Evolutionary conservation across 768 basidiomycete species (phyloP).

Genomic region (Gloeopeniophorella convolvens): DNA sequence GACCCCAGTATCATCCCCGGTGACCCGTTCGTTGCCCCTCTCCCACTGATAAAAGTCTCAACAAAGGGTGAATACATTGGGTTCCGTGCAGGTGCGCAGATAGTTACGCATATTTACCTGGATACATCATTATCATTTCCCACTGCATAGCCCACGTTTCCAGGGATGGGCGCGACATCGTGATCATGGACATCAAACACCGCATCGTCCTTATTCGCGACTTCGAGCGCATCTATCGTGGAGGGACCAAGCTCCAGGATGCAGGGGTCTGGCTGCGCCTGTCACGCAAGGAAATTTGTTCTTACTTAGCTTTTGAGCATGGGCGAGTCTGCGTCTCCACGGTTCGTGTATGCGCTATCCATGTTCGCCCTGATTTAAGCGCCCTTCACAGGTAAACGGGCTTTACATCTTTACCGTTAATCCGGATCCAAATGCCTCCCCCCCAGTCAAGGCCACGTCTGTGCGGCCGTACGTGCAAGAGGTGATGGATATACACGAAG

Average conservation of each 20-base stretch:
- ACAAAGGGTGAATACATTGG: too few species aligned
- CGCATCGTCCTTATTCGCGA: conserved; percentile 30
- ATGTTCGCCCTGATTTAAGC: not conserved
- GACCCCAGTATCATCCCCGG: conserved; percentile 1
- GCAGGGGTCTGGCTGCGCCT: not conserved
- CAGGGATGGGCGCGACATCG: conserved; percentile 31
- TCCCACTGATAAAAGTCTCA: not conserved
- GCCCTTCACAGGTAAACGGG: not conserved
- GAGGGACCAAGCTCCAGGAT: conserved; percentile 1
- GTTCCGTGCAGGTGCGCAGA: not conserved
- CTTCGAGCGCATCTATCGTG: conserved; percentile 27
- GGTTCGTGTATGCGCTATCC: not conserved
- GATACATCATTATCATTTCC: not conserved
- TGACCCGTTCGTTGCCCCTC: not conserved
- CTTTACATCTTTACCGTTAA: conserved; percentile 13
- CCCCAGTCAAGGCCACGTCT: not conserved
- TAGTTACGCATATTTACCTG: not conserved
- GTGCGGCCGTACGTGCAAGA: conserved; percentile 1
- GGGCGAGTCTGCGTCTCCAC: conserved; percentile 17
- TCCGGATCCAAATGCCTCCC: not conserved
- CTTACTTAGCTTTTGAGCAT: conserved; percentile 18
- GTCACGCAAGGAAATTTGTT: not conserved
- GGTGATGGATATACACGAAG: not conserved
- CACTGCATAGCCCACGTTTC: conserved; percentile 33
- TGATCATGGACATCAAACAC: conserved; percentile 21